A percentile compares a stretch with the other conserved stretches of the same genome.
Conservation (phyloP, 2,329 filamentous ascomycete species). For the Aspergillus sp. region DNA sequence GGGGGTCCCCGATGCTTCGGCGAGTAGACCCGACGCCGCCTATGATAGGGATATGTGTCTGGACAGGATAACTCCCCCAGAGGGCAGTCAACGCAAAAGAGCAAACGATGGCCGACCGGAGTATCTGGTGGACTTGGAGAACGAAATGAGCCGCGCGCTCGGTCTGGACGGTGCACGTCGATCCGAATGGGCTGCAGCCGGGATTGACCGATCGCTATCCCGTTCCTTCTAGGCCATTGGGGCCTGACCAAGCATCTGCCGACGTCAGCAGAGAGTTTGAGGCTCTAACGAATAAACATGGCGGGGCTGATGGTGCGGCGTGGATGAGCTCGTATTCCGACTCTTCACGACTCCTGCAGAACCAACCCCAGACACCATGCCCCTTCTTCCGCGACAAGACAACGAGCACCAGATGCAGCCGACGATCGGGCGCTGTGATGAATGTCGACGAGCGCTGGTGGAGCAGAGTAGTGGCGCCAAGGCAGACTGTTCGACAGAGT, state of each 20-base stretch:
- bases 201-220: no score
- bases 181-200: not conserved
- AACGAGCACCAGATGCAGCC: not conserved
- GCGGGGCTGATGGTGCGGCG: not conserved
- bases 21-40: not conserved
- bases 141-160: not conserved
- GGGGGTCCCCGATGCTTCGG: not conserved
- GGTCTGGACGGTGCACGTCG: no score
- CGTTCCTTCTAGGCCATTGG: not conserved
- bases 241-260: not conserved
- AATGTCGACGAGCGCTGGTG: not conserved
- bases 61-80: no score
- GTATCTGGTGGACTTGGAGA: not conserved
- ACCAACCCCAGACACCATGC: not conserved
- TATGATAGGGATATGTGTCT: no score
- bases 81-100: not conserved
- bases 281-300: not conserved
- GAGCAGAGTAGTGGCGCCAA: not conserved
- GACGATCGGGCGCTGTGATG: not conserved
- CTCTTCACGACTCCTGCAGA: not conserved
- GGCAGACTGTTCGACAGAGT: not conserved
- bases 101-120: not conserved
- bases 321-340: not conserved
- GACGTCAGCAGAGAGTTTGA: conserved; percentile 1
- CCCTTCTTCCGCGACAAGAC: not conserved